phyloP scores from a whole-genome alignment of 2,329 filamentous ascomycete species.

The Aspergillus brasiliensis region DNA sequence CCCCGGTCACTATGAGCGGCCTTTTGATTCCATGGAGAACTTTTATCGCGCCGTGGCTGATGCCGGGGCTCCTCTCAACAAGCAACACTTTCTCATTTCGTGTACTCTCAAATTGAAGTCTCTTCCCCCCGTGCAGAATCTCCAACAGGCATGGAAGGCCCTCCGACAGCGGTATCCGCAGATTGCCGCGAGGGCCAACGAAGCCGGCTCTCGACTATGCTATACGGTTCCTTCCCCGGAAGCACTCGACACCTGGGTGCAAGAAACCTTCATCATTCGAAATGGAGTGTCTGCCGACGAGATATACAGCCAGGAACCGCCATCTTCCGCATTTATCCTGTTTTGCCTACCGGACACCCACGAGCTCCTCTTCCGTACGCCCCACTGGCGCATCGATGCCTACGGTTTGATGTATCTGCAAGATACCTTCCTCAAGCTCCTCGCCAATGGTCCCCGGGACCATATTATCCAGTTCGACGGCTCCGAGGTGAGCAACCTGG shows the following conservation, averaged over 20 bases:
- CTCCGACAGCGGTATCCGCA: neutral
- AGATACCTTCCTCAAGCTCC: neutral
- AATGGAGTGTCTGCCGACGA: neutral
- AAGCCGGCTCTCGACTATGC: neutral
- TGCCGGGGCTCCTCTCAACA: neutral
- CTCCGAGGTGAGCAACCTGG: conserved; percentile 30
- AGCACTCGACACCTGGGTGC: neutral
- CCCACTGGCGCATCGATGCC: neutral
- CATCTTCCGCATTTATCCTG: neutral
- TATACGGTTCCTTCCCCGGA: neutral
- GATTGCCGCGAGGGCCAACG: neutral
- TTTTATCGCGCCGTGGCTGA: neutral
- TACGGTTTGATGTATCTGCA: neutral
- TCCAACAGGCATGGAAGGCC: neutral
- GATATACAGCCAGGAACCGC: neutral
- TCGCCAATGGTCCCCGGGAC: neutral
- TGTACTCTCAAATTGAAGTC: neutral
- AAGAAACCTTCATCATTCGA: neutral
- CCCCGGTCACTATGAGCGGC: neutral
- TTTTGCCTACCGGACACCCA: neutral
- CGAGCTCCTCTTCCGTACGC: neutral
- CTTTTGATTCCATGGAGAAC: neutral
- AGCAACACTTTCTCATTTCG: neutral
- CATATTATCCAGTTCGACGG: neutral
- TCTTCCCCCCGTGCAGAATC: neutral